Base-by-base conservation (phyloP, 164 flowering plant genomes). In the Tetracentron sinense region DNA sequence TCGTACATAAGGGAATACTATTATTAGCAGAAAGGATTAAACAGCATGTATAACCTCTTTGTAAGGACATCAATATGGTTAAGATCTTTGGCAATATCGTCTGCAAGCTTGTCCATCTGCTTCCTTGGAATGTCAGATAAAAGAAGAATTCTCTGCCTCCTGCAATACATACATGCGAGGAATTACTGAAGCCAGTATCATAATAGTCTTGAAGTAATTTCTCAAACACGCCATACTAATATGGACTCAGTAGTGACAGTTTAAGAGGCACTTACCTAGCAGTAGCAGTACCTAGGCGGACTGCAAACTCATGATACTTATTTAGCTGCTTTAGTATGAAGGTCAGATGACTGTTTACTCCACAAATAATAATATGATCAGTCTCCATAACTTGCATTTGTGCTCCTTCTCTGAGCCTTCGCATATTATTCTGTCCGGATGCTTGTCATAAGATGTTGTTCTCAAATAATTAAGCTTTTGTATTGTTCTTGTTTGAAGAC, bases 341-440 rank as follows among this genome's bases (percentile, higher is more conserved):
- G 54, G 65, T 48, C 64, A 94, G 80, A 79, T 87, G 97, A 68
- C 84, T 91, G 68, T 85, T 94, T 20, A 89, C 84, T 71, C 99
- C 99, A 78, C 99, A 94, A 22, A 94, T 81, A 59, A 94, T 77
- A 48, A 94, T 89, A 75, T 94, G 99, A 83, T 91, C 99, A 73
- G 75, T 50, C 76, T 94, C 99, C 78, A 86, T 67, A 61, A 89
- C 92, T 82, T 94, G 96, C 77, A 88, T 58, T 73, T 94, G 97
- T 52, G 89, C 99, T 56, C 99, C 99, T 71, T 94, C 99, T 78
- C 96, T 83, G 62, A 91, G 75, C 71, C 67, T 89, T 84, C 84
- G 89, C 97, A 94, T 89, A 72, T 94, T 91, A 79, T 72, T 78
- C 99, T 94, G 90, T 71, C 38, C 60, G 58, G 63, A 67, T 28